Base-by-base conservation (phyloP, 2,329 filamentous ascomycete species). In the Talaromyces sp. region DNA sequence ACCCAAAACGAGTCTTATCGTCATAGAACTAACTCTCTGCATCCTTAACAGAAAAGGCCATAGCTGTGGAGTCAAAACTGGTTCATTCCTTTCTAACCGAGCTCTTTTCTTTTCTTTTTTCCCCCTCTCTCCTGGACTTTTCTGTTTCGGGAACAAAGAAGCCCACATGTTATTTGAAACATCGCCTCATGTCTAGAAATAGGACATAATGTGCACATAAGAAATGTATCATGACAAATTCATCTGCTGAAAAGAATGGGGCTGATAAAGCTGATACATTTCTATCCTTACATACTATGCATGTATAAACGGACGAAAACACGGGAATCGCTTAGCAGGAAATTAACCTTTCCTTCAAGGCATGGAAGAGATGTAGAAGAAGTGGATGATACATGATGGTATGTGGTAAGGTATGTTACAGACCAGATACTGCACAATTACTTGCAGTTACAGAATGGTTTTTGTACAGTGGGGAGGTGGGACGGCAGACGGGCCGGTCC, bases 401-500 rank as follows among this genome's bases (percentile, higher is more conserved):
- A 48, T 48, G 45, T 5, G 28, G 28, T 48, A 15, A 48, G 28
- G 28, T 48, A 48, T 48, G 45, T 48, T 48, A n/a, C n/a, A n/a
- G n/a, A n/a, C n/a, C n/a, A n/a, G n/a, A n/a, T n/a, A 46, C 43
- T 31, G 43, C 43, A 46, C 43, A 46, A 31, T 46, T 45, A 46
- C 43, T 11, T 31, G 43, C 15, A 11, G 15, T 31, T 15, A 2
- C 15, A 11, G 43, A 31, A 46, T 46, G 1, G 8, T 31, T 9
- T 35, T 13, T 35, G 10, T 35, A 33, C 41, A 39, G 28, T 36
- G 25, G 52, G 35, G 35, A 39, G n/a, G 46, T 48, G 39, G 53
- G 53, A 35, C 52, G 57, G 57, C 40, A 53, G 41, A 28, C 57
- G 57, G 57, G 52, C 57, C 57, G 52, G 45, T 25, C 37, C 52